These are phyloP conservation scores for Phyllosticta citriasiana DNA, from an alignment of 2,329 filamentous ascomycete species.

Conservation along the genomic window DNA sequence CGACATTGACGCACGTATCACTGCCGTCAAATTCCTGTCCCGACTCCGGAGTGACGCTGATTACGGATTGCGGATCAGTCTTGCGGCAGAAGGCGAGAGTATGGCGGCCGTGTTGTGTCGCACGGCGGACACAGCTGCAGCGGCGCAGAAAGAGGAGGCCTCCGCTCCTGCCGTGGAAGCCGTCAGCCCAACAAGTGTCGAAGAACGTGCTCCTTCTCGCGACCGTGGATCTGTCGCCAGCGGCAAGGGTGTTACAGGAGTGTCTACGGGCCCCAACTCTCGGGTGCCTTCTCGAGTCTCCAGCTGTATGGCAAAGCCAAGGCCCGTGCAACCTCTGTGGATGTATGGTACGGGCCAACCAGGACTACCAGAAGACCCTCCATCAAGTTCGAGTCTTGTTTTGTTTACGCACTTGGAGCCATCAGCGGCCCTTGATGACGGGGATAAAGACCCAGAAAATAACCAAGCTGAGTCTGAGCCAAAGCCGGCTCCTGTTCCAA, in stretches of 20 bases:
- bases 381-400: constrained; percentile 38
- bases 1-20: constrained; percentile 28
- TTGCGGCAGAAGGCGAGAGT: constrained; percentile 60
- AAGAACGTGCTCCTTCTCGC: background rate
- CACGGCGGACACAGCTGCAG: constrained; percentile 42
- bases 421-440: constrained; percentile 5
- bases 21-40: constrained; percentile 47
- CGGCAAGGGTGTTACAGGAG: background rate
- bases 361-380: constrained; percentile 45
- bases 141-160: constrained; percentile 25
- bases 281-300: background rate
- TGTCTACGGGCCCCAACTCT: background rate
- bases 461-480: constrained; percentile 17
- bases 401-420: constrained; percentile 39
- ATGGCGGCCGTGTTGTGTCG: constrained; percentile 65
- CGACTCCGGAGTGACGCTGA: constrained; percentile 74
- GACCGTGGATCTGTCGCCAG: background rate
- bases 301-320: constrained; percentile 12
- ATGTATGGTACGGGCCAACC: constrained; percentile 38
- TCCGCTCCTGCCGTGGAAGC: constrained; percentile 13
- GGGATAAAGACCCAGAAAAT: background rate
- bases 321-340: constrained; percentile 40
- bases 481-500: background rate
- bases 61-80: constrained; percentile 62
- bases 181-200: background rate